These are phyloP conservation scores for Gossypium raimondii DNA, from an alignment of 345 rosid genomes.

Conservation along the genomic window DNA sequence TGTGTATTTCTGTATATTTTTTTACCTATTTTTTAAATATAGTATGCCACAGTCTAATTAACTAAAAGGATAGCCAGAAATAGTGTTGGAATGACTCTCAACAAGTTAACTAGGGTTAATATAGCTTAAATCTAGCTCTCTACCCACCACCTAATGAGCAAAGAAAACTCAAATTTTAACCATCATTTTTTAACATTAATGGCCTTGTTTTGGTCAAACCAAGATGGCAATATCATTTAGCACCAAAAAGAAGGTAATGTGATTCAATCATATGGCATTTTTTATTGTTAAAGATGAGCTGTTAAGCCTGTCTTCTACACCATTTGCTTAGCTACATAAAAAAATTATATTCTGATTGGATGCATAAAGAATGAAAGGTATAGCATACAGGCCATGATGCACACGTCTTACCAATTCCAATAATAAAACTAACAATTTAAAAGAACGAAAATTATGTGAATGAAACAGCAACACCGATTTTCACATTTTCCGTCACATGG, in stretches of 20 bases:
- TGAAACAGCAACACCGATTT: not conserved
- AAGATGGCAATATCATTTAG: not conserved
- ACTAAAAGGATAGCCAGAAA: no score
- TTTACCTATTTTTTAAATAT: no score
- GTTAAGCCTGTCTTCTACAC: not conserved
- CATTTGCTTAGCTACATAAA: not conserved
- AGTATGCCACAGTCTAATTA: no score
- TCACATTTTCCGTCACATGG: slow-evolving; percentile 6
- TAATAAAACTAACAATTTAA: not conserved
- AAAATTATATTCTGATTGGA: not conserved
- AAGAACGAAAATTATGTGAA: not conserved
- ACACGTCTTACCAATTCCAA: not conserved
- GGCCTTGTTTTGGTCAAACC: not conserved
- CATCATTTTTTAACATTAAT: no score
- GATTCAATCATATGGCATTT: not conserved
- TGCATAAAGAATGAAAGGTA: slow-evolving; percentile 3
- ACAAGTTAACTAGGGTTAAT: not conserved
- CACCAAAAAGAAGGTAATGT: not conserved
- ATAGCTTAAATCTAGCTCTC: not conserved
- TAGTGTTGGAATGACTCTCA: not conserved
- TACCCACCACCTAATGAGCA: not conserved
- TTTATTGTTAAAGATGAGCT: not conserved
- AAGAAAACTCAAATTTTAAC: not conserved
- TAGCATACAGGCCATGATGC: slow-evolving; percentile 5
- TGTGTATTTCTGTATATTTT: no score